Evolutionary conservation across 2,329 filamentous ascomycete species (phyloP).

Genomic region (Ophiostoma sp.): DNA sequence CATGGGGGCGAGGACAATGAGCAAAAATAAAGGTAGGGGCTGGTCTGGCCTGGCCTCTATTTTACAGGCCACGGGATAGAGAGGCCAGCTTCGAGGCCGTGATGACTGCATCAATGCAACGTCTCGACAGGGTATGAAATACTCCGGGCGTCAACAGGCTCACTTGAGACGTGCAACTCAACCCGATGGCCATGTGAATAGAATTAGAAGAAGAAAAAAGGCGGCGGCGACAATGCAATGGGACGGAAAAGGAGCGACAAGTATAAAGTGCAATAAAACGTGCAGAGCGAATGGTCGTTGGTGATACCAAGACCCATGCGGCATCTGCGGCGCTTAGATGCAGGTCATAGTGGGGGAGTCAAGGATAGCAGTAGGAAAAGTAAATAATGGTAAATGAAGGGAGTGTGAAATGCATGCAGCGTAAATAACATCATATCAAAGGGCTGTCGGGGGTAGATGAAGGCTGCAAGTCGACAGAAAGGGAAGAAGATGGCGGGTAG

Average conservation of each 20-base stretch:
- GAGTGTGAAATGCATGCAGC: background rate
- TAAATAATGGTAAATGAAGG: background rate
- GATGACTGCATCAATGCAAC: conserved; percentile 7
- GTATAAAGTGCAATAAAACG: background rate
- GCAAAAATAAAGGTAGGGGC: background rate
- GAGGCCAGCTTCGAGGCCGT: background rate
- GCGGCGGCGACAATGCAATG: background rate
- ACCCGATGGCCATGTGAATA: background rate
- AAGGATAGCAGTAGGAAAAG: background rate
- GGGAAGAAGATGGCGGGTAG: background rate
- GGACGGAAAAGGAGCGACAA: background rate
- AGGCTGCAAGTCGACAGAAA: background rate
- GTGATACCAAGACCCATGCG: conserved; percentile 13
- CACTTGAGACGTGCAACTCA: conserved; percentile 12
- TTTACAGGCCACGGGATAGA: background rate
- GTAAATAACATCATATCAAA: background rate
- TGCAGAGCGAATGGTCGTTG: conserved; percentile 11
- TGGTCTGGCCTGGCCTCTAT: background rate
- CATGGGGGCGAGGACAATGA: background rate
- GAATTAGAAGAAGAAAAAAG: background rate
- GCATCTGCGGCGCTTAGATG: conserved; percentile 14
- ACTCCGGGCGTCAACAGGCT: conserved; percentile 7
- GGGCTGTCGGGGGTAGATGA: background rate
- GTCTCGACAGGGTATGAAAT: background rate
- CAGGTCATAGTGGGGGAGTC: background rate